Evolutionary conservation across 331 rosid species (phyloP), one percentile per base, ranked within the genome.

Genomic region (Pyrus hybrid): DNA sequence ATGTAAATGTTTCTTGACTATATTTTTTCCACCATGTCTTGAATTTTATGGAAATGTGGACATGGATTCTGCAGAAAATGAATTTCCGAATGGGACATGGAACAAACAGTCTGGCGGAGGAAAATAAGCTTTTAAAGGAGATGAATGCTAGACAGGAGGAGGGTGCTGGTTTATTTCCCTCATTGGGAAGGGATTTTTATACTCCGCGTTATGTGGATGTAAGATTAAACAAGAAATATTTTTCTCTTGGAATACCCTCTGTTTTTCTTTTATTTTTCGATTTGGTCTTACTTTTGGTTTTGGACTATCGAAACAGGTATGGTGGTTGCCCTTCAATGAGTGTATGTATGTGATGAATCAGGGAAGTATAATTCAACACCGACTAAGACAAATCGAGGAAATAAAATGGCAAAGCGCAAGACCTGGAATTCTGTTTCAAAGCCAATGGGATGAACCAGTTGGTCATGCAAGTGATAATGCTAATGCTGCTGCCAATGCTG

Each of bases 21-120:
- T 26, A 3, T 11, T 41, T 41, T 41, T 41, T 41, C 47, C 25
- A 3, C 28, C 4, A 41, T 41, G 14, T 16, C n/a, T 62, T 23
- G 58, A 45, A 20, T 22, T 56, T 53, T 2, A 29, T 6, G 11
- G 3, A 5, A 43, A 54, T 25, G 51, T 7, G 58, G 28, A 63
- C 12, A 41, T 75, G n/a, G 22, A 5, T 68, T 53, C 47, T 51
- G 57, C 77, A 85, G 93, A 74, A 80, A 61, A 47, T 81, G 83
- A 73, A 75, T 68, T 80, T 75, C 35, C 23, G 71, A 80, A 74
- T 88, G 83, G 78, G 23, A 28, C 93, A 86, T 61, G 86, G 89
- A 29, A 53, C 68, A 18, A 80, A 57, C 70, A 88, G 18, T 70
- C 74, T 80, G 79, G 81, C 69, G 0, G 77, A 77, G 45, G 90